Conservation (phyloP, 2,329 filamentous ascomycete species). For the Hortaea werneckii region DNA sequence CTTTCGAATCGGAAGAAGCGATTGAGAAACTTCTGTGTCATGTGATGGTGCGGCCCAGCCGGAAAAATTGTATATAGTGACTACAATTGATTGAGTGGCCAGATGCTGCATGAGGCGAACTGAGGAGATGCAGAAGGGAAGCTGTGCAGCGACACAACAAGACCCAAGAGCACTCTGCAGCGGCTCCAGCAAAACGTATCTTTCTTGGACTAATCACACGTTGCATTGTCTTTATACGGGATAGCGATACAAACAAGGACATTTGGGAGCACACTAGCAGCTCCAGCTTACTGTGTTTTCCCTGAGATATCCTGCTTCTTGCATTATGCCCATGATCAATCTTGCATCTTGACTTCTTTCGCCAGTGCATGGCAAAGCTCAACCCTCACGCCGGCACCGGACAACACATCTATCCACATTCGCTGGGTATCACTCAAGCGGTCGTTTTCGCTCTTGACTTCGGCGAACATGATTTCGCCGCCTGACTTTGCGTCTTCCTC, state of each 20-base stretch:
- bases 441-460: slow-evolving; percentile 61
- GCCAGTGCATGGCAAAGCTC: slow-evolving; percentile 64
- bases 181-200: too few relatives aligned
- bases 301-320: too few relatives aligned
- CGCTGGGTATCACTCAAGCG: slow-evolving; percentile 90
- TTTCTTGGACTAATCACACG: too few relatives aligned
- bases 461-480: slow-evolving; percentile 31
- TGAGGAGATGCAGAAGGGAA: too few relatives aligned
- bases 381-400: slow-evolving; percentile 72
- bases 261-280: too few relatives aligned
- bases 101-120: too few relatives aligned
- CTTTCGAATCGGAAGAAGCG: background rate
- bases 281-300: too few relatives aligned
- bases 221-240: too few relatives aligned
- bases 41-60: background rate
- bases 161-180: too few relatives aligned
- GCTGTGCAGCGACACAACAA: too few relatives aligned
- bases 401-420: slow-evolving; percentile 91
- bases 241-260: too few relatives aligned
- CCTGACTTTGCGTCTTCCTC: slow-evolving; percentile 12
- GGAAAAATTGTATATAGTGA: background rate
- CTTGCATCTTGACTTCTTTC: slow-evolving; percentile 36
- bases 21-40: background rate
- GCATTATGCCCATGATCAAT: background rate
- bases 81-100: too few relatives aligned